Conservation (phyloP, 1,284 basidiomycete species). For the Hymenochaete sp. region DNA sequence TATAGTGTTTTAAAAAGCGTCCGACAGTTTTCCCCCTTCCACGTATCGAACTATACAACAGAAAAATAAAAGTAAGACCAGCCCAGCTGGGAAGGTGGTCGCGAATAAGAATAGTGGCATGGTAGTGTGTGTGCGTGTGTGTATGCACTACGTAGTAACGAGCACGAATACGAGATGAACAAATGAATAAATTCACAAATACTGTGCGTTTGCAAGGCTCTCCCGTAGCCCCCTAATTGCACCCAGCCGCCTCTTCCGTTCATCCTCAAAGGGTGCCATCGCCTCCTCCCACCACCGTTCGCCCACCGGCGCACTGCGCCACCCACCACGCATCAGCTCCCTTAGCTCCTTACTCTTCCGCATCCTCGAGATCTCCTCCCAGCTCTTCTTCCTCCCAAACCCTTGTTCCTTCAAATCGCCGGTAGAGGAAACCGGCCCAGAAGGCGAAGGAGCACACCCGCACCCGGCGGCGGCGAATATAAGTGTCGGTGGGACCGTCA, state of each 20-base stretch:
- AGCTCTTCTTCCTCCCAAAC: background rate
- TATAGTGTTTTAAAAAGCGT: too few relatives aligned
- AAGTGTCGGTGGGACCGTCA: slow-evolving; percentile 66
- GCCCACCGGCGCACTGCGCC: slow-evolving; percentile 10
- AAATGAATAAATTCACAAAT: too few relatives aligned
- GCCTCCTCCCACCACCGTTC: slow-evolving; percentile 17
- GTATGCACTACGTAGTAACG: background rate
- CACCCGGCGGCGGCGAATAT: slow-evolving; percentile 50
- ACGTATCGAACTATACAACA: too few relatives aligned
- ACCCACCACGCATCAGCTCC: slow-evolving; percentile 12
- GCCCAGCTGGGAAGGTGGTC: too few relatives aligned
- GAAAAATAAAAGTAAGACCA: too few relatives aligned
- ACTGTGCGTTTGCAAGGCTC: slow-evolving; percentile 7
- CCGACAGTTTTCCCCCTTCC: too few relatives aligned
- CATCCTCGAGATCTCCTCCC: background rate
- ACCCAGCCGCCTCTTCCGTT: slow-evolving; percentile 6
- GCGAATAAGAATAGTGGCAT: background rate
- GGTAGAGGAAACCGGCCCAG: slow-evolving; percentile 1
- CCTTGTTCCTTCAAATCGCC: background rate
- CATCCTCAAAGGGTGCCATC: slow-evolving; percentile 10
- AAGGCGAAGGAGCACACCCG: slow-evolving; percentile 10
- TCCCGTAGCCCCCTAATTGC: slow-evolving; percentile 9
- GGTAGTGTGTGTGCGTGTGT: too few relatives aligned
- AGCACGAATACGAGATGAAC: background rate
- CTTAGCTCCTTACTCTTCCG: too few relatives aligned